Conservation (phyloP, 2,329 filamentous ascomycete species). For the Xylariaceae sp. region DNA sequence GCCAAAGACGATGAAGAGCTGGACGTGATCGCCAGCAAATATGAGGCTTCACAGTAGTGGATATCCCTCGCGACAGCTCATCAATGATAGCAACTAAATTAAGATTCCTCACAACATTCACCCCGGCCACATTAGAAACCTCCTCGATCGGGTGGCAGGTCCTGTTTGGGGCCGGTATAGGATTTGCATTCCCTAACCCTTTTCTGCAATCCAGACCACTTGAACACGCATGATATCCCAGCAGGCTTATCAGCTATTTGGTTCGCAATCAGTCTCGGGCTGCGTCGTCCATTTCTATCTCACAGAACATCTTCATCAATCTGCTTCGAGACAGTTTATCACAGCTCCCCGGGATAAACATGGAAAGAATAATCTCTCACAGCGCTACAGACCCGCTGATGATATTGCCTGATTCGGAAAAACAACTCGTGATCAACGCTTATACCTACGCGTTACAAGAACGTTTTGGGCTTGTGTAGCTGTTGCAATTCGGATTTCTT, state of each 20-base stretch:
- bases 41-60: no score
- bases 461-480: constrained; percentile 9
- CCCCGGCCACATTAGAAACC: neutral
- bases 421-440: neutral
- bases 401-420: neutral
- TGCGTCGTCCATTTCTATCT: constrained; percentile 6
- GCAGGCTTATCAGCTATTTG: constrained; percentile 6
- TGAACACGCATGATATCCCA: constrained; percentile 6
- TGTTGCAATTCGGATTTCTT: constrained; percentile 3
- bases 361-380: constrained; percentile 3
- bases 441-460: constrained; percentile 12
- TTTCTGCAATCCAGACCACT: constrained; percentile 7
- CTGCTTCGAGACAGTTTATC: constrained; percentile 6
- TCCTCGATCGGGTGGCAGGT: constrained; percentile 12
- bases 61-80: no score
- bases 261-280: constrained; percentile 14
- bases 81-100: constrained; percentile 10
- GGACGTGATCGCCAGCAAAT: no score
- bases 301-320: constrained; percentile 14
- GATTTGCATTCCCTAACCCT: constrained; percentile 9
- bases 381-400: constrained; percentile 7
- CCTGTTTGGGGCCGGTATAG: constrained; percentile 9
- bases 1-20: no score
- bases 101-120: constrained; percentile 12
- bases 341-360: neutral